phyloP scores from a whole-genome alignment of 2,329 filamentous ascomycete species.

The Lachnellula hyalina region DNA sequence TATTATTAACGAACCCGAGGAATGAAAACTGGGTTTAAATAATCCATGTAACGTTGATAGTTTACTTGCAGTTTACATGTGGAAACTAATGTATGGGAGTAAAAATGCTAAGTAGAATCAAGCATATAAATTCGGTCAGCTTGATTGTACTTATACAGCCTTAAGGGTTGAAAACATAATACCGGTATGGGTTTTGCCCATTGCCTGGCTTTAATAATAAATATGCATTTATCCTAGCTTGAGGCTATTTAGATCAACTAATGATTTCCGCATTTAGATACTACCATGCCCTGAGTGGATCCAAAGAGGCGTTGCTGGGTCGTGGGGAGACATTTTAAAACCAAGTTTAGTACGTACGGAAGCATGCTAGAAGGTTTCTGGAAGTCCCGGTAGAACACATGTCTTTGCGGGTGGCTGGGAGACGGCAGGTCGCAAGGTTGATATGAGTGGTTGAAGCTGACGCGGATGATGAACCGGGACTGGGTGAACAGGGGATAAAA shows the following conservation, averaged over 20 bases:
- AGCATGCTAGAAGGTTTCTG: not conserved
- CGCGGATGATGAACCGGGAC: not conserved
- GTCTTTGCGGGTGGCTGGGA: not conserved
- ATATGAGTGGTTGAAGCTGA: not conserved
- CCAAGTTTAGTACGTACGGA: not conserved
- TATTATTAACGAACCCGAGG: not conserved
- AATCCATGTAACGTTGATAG: too few relatives aligned
- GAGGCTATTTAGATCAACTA: not conserved
- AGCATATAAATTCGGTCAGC: too few relatives aligned
- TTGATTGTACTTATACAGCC: not conserved
- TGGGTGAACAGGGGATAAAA: not conserved
- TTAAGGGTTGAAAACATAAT: not conserved
- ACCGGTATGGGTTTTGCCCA: not conserved
- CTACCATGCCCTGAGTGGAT: not conserved
- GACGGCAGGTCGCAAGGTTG: constrained; percentile 1
- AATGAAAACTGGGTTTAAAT: too few relatives aligned
- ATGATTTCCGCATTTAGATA: not conserved
- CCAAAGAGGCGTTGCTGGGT: not conserved
- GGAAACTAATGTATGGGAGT: too few relatives aligned
- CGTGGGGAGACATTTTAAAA: not conserved
- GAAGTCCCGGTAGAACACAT: not conserved
- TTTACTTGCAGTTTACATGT: too few relatives aligned
- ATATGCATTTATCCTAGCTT: not conserved
- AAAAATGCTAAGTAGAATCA: too few relatives aligned
- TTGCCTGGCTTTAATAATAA: not conserved